These are phyloP conservation scores for Globisporangium splendens DNA, from an alignment of 352 stramenopile genomes.

Conservation along the genomic window DNA sequence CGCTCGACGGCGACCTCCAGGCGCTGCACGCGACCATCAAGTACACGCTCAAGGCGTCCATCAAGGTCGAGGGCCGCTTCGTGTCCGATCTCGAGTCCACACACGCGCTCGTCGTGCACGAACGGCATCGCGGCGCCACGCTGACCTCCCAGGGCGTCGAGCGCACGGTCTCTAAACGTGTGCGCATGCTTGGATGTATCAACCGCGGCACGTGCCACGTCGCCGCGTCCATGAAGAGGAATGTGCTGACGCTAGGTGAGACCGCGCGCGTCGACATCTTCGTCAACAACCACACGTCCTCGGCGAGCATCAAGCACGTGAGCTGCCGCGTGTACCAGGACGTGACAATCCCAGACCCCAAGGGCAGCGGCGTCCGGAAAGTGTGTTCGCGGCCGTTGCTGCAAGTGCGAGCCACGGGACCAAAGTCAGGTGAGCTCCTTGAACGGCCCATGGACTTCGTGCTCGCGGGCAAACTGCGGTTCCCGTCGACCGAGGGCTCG, in stretches of 20 bases:
- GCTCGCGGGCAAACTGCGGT: slow-evolving; percentile 49
- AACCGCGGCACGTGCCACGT: slow-evolving; percentile 58
- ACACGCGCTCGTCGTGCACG: slow-evolving; percentile 45
- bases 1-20: slow-evolving; percentile 43
- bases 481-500: slow-evolving; percentile 42
- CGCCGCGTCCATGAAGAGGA: slow-evolving; percentile 58
- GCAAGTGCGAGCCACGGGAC: slow-evolving; percentile 50
- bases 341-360: slow-evolving; percentile 41
- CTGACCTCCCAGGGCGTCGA: slow-evolving; percentile 34
- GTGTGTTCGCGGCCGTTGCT: slow-evolving; percentile 42
- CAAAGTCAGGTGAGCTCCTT: slow-evolving; percentile 45
- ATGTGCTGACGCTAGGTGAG: slow-evolving; percentile 55
- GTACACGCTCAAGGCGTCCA: slow-evolving; percentile 64
- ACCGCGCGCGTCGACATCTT: slow-evolving; percentile 62
- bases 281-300: slow-evolving; percentile 68
- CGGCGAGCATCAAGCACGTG: slow-evolving; percentile 41
- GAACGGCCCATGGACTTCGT: slow-evolving; percentile 58
- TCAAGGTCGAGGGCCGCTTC: slow-evolving; percentile 68
- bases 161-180: slow-evolving; percentile 58
- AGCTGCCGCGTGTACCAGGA: slow-evolving; percentile 59
- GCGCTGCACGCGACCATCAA: slow-evolving; percentile 69
- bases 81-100: slow-evolving; percentile 65
- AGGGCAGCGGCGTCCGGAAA: slow-evolving; percentile 19
- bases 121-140: slow-evolving; percentile 12
- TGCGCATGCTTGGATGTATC: slow-evolving; percentile 53